These are phyloP conservation scores for Begonia fuchsioides DNA, from an alignment of 306 rosid species.

Conservation along the genomic window DNA sequence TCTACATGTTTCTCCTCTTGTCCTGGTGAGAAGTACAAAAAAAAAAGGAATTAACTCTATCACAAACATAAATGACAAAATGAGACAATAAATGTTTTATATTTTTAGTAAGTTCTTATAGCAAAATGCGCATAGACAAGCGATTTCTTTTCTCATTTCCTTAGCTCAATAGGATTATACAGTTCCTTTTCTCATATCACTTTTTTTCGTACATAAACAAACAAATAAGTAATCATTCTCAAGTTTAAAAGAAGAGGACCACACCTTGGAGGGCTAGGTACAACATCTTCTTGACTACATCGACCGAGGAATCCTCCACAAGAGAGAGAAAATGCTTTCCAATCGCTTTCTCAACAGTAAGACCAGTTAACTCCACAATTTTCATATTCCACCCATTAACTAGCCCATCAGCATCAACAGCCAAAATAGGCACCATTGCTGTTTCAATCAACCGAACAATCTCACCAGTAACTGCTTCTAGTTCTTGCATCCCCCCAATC, in stretches of 20 bases:
- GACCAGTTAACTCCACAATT: slow-evolving; percentile 83
- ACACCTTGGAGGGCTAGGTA: slow-evolving; percentile 66
- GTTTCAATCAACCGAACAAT: slow-evolving; percentile 91
- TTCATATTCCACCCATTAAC: slow-evolving; percentile 89
- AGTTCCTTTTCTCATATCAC: no score
- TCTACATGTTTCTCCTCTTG: slow-evolving; percentile 82
- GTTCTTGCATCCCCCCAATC: slow-evolving; percentile 80
- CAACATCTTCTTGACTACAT: slow-evolving; percentile 50
- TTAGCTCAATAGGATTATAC: no score
- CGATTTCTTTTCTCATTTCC: no score
- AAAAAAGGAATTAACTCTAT: slow-evolving; percentile 3
- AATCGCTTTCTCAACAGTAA: slow-evolving; percentile 65
- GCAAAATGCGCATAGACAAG: no score
- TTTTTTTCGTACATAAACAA: no score
- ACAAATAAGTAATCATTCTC: no score
- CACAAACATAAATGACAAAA: no score
- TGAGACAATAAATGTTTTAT: no score
- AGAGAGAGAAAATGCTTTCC: slow-evolving; percentile 68
- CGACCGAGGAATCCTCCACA: slow-evolving; percentile 68
- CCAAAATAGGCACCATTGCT: slow-evolving; percentile 87
- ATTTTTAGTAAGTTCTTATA: no score
- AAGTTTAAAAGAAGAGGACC: neutral
- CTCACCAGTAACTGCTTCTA: slow-evolving; percentile 88
- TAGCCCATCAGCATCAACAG: slow-evolving; percentile 68
- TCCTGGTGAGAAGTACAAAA: slow-evolving; percentile 35